Evolutionary conservation across 192 early-diverging fungal genomes (phyloP), one percentile per base, ranked within the genome.

Genomic region (Backusella sp.): DNA sequence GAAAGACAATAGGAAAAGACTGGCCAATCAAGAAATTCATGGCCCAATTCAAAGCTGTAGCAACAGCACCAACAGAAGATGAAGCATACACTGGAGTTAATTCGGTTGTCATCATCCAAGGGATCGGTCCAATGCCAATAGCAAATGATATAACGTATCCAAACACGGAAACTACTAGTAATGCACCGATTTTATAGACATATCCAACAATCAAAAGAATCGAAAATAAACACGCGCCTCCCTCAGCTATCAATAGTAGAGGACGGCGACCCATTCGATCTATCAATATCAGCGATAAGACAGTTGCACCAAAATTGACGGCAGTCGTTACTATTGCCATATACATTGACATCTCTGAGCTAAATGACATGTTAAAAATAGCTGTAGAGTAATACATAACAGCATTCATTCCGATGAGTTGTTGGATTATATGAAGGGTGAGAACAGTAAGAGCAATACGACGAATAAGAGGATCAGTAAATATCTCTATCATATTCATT

Each of bases 341-440:
- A 36, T 87, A 85, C 66, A 86, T 88, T 21, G 91, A 84, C 34
- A 86, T 86, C 5, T 85, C 78, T 14, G 88, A 65, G 35, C 83
- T 75, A 79, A 90, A 90, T 41, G 76, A 81, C 78, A 91, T 66
- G 56, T 86, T 86, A 82, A 96, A 91, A 70, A 95, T 95, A 21
- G 90, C 88, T 11, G 95, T 94, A 36, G 90, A 92, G 79, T 94
- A 96, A 81, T 91, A 94, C 73, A 94, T 92, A 46, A 95, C 88
- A 14, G 91, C 94, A 79, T 94, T 95, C 79, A 97, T 95, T 65
- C 94, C 95, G 49, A 88, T 90, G 26, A 95, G 85, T 82, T 97
- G 95, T 80, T 97, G 95, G 73, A 88, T 80, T 23, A 92, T 84
- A 81, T 94, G 93, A 11, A 95, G 72, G 3, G 86, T 79, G 17